Percentiles rank a stretch among this genome's conserved stretches.
Conservation (phyloP, 2,329 filamentous ascomycete genomes). For the Pyrenophora teres region DNA sequence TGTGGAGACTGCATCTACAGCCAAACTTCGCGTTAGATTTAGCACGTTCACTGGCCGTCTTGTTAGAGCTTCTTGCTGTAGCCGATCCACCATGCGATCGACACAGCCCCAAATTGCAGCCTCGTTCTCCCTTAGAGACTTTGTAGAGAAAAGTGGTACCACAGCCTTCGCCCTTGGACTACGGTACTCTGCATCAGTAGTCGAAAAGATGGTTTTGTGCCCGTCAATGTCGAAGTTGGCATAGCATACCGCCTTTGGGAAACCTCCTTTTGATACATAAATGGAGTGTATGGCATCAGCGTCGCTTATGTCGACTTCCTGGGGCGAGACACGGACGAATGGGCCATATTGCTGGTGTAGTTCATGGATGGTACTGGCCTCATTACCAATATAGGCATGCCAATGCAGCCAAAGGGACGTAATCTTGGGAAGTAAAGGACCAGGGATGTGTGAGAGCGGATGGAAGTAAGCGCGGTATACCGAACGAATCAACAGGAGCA, state of each 20-base stretch:
- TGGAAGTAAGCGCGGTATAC: conserved; percentile 33
- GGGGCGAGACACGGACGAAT: conserved; percentile 33
- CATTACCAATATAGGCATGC: conserved; percentile 36
- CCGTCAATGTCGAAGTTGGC: conserved; percentile 63
- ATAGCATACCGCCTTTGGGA: conserved; percentile 58
- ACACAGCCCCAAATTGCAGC: conserved; percentile 51
- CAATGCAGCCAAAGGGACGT: conserved; percentile 36
- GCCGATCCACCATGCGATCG: conserved; percentile 49
- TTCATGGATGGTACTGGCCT: conserved; percentile 26
- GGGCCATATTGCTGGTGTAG: conserved; percentile 31
- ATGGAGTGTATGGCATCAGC: conserved; percentile 53
- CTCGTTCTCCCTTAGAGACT: conserved; percentile 49
- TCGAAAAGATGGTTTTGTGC: conserved; percentile 60
- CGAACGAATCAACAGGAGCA: conserved; percentile 18
- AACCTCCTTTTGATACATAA: conserved; percentile 59
- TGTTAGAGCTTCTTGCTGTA: conserved; percentile 41
- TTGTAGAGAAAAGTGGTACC: conserved; percentile 55
- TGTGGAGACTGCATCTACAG: conserved; percentile 59
- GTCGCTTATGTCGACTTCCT: conserved; percentile 37
- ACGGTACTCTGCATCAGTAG: conserved; percentile 49
- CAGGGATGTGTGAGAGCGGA: conserved; percentile 30
- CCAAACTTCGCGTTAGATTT: conserved; percentile 55
- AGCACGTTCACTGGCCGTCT: conserved; percentile 54
- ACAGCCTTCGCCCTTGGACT: conserved; percentile 57
- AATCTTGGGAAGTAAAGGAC: conserved; percentile 26